phyloP scores from a whole-genome alignment of 2,329 filamentous ascomycete species.

The Coniochaeta sp. region DNA sequence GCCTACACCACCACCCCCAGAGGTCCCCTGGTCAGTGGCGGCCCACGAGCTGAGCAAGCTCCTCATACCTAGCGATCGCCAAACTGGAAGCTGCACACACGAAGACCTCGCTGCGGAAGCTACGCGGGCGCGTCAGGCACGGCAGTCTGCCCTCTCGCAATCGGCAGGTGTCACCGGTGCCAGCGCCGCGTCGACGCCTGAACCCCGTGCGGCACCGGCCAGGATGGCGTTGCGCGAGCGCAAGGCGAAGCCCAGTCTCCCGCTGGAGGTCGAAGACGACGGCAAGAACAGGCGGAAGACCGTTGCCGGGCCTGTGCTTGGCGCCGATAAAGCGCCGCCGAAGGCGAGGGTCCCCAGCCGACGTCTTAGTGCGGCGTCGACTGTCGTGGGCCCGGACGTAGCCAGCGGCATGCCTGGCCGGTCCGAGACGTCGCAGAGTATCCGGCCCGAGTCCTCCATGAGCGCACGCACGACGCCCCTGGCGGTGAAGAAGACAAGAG shows the following conservation, averaged over 20 bases:
- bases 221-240: constrained; percentile 66
- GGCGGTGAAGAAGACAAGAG: constrained; percentile 53
- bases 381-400: constrained; percentile 19
- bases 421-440: constrained; percentile 33
- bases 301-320: constrained; percentile 43
- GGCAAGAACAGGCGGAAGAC: constrained; percentile 52
- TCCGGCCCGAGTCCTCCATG: constrained; percentile 33
- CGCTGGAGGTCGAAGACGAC: constrained; percentile 35
- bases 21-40: constrained; percentile 81
- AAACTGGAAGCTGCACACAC: constrained; percentile 67
- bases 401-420: constrained; percentile 15
- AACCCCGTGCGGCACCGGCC: constrained; percentile 15
- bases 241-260: constrained; percentile 49
- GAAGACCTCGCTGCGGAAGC: constrained; percentile 73
- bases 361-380: constrained; percentile 42
- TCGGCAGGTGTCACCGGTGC: neutral
- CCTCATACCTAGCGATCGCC: constrained; percentile 68
- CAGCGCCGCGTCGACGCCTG: constrained; percentile 2
- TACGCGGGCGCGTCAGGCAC: constrained; percentile 55
- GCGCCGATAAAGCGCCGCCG: constrained; percentile 31
- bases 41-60: constrained; percentile 75
- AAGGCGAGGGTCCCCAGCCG: constrained; percentile 24
- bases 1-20: constrained; percentile 65
- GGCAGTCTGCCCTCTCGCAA: constrained; percentile 41
- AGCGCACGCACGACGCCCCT: constrained; percentile 31